Conservation (phyloP, 1,284 basidiomycete genomes). For the Marasmius fiardii region DNA sequence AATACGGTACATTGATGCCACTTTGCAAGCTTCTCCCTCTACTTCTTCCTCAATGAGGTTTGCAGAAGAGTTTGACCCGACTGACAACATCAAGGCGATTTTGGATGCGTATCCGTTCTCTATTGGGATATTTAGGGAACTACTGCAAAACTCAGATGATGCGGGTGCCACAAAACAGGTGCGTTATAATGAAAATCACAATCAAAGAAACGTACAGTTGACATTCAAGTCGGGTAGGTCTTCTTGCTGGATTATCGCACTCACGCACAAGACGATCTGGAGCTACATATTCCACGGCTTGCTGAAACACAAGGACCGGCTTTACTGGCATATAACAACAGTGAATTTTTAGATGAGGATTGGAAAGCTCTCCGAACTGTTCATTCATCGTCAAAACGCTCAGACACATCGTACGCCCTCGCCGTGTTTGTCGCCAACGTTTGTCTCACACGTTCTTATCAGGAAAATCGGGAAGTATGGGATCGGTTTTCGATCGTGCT, state of each 20-base stretch:
- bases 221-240: constrained; percentile 29
- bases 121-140: constrained; percentile 39
- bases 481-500: constrained; percentile 46
- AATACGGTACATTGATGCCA: too few relatives aligned
- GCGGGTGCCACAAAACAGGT: constrained; percentile 36
- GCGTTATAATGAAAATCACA: too few relatives aligned
- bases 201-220: too few relatives aligned
- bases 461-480: constrained; percentile 56
- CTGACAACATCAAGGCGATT: constrained; percentile 28
- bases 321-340: constrained; percentile 44
- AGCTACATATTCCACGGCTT: constrained; percentile 23
- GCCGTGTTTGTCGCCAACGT: not conserved
- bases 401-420: constrained; percentile 36
- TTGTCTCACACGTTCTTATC: not conserved
- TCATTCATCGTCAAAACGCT: constrained; percentile 43
- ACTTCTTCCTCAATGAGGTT: constrained; percentile 4
- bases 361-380: constrained; percentile 42
- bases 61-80: constrained; percentile 19
- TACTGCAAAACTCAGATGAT: constrained; percentile 49
- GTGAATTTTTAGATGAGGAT: constrained; percentile 34
- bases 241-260: constrained; percentile 39
- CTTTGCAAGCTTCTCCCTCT: too few relatives aligned
- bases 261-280: constrained; percentile 24
- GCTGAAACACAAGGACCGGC: constrained; percentile 39
- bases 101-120: constrained; percentile 40